Percentiles rank a stretch among this genome's conserved stretches.
Evolutionary conservation across 1,284 basidiomycete genomes (phyloP).

Genomic region (Mycena sp.): DNA sequence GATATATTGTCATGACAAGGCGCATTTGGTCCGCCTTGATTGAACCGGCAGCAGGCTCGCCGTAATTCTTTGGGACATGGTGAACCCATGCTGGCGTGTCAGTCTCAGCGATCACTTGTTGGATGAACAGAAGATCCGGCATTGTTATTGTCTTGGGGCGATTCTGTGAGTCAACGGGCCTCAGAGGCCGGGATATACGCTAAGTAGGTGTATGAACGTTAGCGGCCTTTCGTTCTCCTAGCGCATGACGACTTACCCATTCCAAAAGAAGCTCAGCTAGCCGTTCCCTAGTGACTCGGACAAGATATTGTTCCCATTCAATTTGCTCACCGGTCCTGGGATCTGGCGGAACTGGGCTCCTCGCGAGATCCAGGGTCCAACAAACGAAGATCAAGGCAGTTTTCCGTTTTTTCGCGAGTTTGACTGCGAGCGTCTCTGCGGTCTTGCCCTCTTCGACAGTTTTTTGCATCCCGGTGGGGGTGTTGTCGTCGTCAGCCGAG

Average conservation of each 20-base stretch:
- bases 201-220: not conserved
- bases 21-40: slow-evolving; percentile 51
- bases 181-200: not conserved
- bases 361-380: not conserved
- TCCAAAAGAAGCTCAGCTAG: not conserved
- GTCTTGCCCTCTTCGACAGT: not conserved
- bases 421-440: not conserved
- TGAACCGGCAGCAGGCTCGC: slow-evolving; percentile 39
- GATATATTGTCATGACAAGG: slow-evolving; percentile 38
- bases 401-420: not conserved
- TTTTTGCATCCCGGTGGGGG: not conserved
- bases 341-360: not conserved
- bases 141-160: slow-evolving; percentile 4
- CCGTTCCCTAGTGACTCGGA: not conserved
- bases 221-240: not conserved
- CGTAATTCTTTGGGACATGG: slow-evolving; percentile 44
- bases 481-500: not conserved
- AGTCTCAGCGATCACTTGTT: slow-evolving; percentile 38
- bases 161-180: not conserved
- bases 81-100: slow-evolving; percentile 42
- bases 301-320: slow-evolving; percentile 1
- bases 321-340: not conserved
- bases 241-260: slow-evolving; percentile 4
- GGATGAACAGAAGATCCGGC: slow-evolving; percentile 23
- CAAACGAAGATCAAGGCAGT: not conserved